Evolutionary conservation across 768 basidiomycete genomes (phyloP), one percentile per base, ranked within the genome.

Genomic region (Lentinus brumalis): DNA sequence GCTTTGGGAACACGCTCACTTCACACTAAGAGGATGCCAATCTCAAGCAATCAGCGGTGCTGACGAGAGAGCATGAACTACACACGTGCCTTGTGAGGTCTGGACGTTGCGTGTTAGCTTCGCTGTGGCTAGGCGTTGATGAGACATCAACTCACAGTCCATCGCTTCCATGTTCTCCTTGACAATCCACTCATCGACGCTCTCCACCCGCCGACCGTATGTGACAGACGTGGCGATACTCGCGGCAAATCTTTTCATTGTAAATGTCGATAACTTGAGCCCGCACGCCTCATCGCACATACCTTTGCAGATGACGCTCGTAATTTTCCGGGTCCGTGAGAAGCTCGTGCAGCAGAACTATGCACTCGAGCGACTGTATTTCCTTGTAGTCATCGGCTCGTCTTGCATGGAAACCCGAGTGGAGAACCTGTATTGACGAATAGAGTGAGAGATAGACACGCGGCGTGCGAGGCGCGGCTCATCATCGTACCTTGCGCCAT

Each of bases 291-390:
- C 7, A n/a, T 21, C 35, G 21, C 21, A 26, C 57, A 4, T 21
- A 78, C 76, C 80, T 73, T 64, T 78, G 75, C 4, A 81, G 51
- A 67, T 80, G 78, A 11, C 71, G 70, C 54, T 79, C 77, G 57
- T 75, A 79, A 15, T 73, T 63, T 51, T 71, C 69, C 1, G 81
- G 80, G 4, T 77, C 70, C 21, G 71, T 67, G 8, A 79, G 60
- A 38, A 82, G 66, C 49, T 83, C 74, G 21, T 76, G 70, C 63
- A 83, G 63, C 14, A 78, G 68, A 9, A 82, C 66, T 47, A 78
- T 79, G 1, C 79, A 81, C 66, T 83, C 82, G 4, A 81, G 67
- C 16, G 77, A 78, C 58, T 83, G 81, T 16, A 83, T 76, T 1
- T 77, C 77, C 35, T 73, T 73, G 61, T 82, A 83, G 9, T 71